phyloP scores from a whole-genome alignment of 1,284 basidiomycete species.

The Exobasidium cylindrosporum region DNA sequence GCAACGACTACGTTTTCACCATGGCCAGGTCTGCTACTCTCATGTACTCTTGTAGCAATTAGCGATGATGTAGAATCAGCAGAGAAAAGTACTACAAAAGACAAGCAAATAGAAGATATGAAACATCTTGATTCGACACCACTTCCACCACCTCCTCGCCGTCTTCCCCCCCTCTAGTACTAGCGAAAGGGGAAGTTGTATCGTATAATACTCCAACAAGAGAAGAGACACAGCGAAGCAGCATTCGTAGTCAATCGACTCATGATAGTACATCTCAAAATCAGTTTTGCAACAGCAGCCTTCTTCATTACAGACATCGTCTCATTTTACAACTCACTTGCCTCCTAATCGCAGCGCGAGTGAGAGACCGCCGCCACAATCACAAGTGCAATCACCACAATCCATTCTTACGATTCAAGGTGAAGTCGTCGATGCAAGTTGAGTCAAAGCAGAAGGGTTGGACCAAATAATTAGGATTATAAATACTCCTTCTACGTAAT shows the following conservation, averaged over 20 bases:
- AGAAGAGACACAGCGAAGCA: too few species aligned
- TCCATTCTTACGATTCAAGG: background rate
- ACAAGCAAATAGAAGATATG: background rate
- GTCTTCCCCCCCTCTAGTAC: background rate
- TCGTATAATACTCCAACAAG: too few species aligned
- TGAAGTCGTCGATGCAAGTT: conserved; percentile 12
- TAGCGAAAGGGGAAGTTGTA: background rate
- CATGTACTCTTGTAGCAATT: conserved; percentile 6
- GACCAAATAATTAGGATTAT: conserved; percentile 3
- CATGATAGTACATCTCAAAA: too few species aligned
- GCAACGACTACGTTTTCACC: conserved; percentile 13
- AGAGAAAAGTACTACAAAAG: background rate
- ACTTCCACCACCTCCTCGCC: background rate
- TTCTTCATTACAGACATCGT: background rate
- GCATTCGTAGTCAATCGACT: too few species aligned
- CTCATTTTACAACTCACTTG: background rate
- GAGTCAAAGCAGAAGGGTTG: conserved; percentile 12
- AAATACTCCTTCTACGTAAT: too few species aligned
- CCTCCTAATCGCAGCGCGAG: background rate
- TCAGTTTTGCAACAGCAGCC: background rate
- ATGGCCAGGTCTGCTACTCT: conserved; percentile 12
- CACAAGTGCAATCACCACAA: background rate
- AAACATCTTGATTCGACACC: background rate
- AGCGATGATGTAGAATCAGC: background rate
- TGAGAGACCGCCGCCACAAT: background rate